Conservation (phyloP, 495 filamentous ascomycete genomes). For the Penicillium soppii region DNA sequence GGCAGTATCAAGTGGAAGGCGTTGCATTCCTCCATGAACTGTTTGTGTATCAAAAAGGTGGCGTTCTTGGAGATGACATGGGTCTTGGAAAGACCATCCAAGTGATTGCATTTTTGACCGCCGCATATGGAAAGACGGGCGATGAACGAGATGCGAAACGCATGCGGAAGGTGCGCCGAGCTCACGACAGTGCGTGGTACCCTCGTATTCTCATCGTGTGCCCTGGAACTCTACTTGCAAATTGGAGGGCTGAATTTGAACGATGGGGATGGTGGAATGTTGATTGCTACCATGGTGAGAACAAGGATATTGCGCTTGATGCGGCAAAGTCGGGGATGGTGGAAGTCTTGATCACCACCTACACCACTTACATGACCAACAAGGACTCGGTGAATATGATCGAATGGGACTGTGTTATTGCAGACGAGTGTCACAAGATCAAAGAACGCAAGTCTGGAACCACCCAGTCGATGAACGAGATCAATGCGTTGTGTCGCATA, state of each 20-base stretch:
- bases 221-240: conserved; percentile 82
- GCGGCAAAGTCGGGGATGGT: conserved; percentile 72
- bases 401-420: conserved; percentile 95
- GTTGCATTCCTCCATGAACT: conserved; percentile 82
- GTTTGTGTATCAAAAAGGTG: conserved; percentile 91
- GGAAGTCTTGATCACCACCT: conserved; percentile 94
- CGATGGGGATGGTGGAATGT: conserved; percentile 97
- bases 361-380: conserved; percentile 78
- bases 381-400: conserved; percentile 76
- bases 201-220: conserved; percentile 84
- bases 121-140: conserved; percentile 91
- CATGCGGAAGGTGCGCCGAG: conserved; percentile 84
- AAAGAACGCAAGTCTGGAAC: conserved; percentile 77
- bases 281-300: conserved; percentile 76
- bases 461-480: conserved; percentile 83
- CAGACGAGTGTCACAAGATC: conserved; percentile 92
- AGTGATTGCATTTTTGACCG: conserved; percentile 90
- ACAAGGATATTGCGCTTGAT: conserved; percentile 69
- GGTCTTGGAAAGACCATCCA: conserved; percentile 96
- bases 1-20: conserved; percentile 88
- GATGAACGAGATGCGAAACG: conserved; percentile 84
- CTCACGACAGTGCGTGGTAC: conserved; percentile 66
- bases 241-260: conserved; percentile 83
- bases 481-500: conserved; percentile 91
- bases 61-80: conserved; percentile 95